Percentiles rank a stretch among this genome's conserved stretches.
phyloP scores from a whole-genome alignment of 2,329 filamentous ascomycete species.

The Aspergillus ochraceus region DNA sequence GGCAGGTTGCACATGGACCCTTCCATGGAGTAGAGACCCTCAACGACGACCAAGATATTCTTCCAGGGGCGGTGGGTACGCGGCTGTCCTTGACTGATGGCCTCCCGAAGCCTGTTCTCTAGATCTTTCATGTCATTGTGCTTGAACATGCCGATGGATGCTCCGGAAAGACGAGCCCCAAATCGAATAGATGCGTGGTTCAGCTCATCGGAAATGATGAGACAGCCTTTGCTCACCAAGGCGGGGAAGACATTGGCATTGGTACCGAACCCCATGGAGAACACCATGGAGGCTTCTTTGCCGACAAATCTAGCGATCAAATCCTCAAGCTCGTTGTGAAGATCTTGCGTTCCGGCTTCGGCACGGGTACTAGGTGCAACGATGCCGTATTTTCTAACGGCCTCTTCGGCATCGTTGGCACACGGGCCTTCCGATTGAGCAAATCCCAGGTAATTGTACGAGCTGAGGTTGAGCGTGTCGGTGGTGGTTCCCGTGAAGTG shows the following conservation, averaged over 20 bases:
- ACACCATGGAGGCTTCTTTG: conserved; percentile 92
- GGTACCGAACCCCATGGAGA: conserved; percentile 98
- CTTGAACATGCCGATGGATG: conserved; percentile 94
- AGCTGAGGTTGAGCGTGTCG: conserved; percentile 97
- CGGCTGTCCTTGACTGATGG: conserved; percentile 93
- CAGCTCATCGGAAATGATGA: conserved; percentile 94
- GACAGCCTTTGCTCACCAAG: conserved; percentile 84
- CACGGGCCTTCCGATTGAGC: conserved; percentile 97
- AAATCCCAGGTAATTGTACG: conserved; percentile 98
- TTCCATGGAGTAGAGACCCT: conserved; percentile 99
- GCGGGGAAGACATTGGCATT: conserved; percentile 92
- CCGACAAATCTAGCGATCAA: conserved; percentile 89
- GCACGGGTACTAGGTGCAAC: conserved; percentile 76
- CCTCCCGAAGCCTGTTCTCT: conserved; percentile 82
- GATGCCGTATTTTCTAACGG: conserved; percentile 81
- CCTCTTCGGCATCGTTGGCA: conserved; percentile 86
- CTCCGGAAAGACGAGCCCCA: conserved; percentile 87
- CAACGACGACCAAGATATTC: conserved; percentile 95
- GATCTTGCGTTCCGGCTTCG: conserved; percentile 82
- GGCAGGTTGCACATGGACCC: conserved; percentile 98
- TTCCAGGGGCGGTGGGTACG: conserved; percentile 99
- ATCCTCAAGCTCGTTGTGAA: conserved; percentile 85
- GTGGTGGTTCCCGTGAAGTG: conserved; percentile 85
- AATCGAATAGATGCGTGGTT: conserved; percentile 98
- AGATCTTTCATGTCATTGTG: conserved; percentile 94